Evolutionary conservation across 176 grass and related monocot species (phyloP).

Genomic region (Triticum dicoccoides): DNA sequence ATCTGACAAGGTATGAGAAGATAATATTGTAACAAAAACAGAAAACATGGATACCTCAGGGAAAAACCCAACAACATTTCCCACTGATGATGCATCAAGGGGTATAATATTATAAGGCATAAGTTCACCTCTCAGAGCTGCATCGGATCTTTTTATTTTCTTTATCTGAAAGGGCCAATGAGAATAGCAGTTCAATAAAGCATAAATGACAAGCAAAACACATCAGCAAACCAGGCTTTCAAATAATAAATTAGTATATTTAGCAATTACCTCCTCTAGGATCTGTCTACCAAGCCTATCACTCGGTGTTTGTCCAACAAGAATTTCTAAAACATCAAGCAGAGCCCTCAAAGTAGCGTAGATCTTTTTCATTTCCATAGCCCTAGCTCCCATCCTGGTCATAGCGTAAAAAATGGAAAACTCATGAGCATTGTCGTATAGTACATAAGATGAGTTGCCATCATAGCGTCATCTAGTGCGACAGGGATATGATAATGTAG

Average conservation of each 20-base stretch:
- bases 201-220: constrained; percentile 21
- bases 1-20: constrained; percentile 24
- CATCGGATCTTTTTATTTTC: constrained; percentile 79
- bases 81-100: constrained; percentile 73
- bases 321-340: constrained; percentile 77
- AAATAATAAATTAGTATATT: not conserved
- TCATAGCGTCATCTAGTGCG: not conserved
- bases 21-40: not conserved
- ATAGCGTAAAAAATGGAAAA: constrained; percentile 24
- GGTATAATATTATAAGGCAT: constrained; percentile 91
- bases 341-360: constrained; percentile 85
- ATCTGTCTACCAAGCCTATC: constrained; percentile 72
- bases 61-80: constrained; percentile 83
- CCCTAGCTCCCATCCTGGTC: constrained; percentile 60
- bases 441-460: not conserved
- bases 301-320: constrained; percentile 55
- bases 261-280: constrained; percentile 71
- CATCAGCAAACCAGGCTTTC: not conserved
- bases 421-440: not conserved
- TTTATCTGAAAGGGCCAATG: constrained; percentile 45
- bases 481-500: not conserved
- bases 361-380: constrained; percentile 79
- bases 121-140: constrained; percentile 74
- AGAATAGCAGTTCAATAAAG: constrained; percentile 1
- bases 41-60: constrained; percentile 56